Base-by-base conservation (phyloP, 2,329 filamentous ascomycete genomes). In the Penicillium sumatraense region DNA sequence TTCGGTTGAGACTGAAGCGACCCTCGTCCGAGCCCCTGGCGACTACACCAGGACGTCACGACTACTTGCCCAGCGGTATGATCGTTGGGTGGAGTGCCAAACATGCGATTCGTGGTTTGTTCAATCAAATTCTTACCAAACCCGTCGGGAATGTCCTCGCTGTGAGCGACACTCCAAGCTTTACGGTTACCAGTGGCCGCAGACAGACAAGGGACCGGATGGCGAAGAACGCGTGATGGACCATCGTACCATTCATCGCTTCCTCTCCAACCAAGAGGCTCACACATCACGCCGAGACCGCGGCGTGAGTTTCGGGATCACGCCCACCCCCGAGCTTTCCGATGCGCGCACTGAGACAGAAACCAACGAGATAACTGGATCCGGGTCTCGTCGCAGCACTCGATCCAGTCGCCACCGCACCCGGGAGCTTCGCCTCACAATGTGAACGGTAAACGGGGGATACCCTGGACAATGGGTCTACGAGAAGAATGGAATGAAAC, bases 161-260 rank as follows among this genome's bases (percentile, higher is more conserved):
- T 99, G 95, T 73, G 95, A 99, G 76, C 86, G 95, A 0, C 95
- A 99, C 70, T 96, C 90, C 14, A 98, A 96, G 77, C 78, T 99
- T 0, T 99, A 98, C 71, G 96, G 96, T 0, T 97, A 90, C 69
- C 82, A 89, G 54, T 99, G 95, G 95, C 95, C 95, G 5, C 97
- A 99, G 79, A 98, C 95, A 0, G 89, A 96, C 56, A 89, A 89
- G 23, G 90, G 90, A 0, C 85, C 86, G 14, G 95, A 98, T 69
- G 87, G 84, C 8, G 82, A 86, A 59, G 80, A 86, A 63, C 73
- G 86, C 5, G 79, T 96, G 1, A 81, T 95, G 56, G 93, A 98
- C 69, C 93, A 97, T 69, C 83, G 93, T n/a, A 87, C 83, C 0
- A 83, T 98, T 3, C 90, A 97, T 72, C 88, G 93, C 0, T 97